Conservation (phyloP, 129 eudicot genomes). For the Flaveria trinervia region DNA sequence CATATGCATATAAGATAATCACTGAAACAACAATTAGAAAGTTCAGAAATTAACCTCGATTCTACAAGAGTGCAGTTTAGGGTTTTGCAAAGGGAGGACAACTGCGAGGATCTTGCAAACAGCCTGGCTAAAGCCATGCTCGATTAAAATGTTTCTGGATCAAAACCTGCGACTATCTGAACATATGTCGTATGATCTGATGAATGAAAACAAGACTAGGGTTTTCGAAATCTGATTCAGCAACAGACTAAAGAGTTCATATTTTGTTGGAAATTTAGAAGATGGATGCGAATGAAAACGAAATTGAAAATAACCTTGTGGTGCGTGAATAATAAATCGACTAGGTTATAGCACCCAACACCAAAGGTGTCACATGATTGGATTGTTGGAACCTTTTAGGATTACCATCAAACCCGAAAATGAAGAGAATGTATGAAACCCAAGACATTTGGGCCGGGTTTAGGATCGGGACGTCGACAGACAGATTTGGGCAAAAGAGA, state of each 20-base stretch:
- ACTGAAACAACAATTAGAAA: neutral
- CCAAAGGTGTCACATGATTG: neutral
- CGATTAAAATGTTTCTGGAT: conserved; percentile 2
- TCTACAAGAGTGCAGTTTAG: conserved; percentile 28
- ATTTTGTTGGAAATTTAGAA: neutral
- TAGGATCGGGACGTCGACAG: too few relatives aligned
- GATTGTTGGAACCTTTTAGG: too few relatives aligned
- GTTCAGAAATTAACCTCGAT: conserved; percentile 41
- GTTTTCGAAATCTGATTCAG: neutral
- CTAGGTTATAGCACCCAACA: conserved; percentile 20
- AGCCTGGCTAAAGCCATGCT: conserved; percentile 53
- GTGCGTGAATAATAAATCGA: conserved; percentile 3
- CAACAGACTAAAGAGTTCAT: neutral
- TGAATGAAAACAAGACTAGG: neutral
- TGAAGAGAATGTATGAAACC: too few relatives aligned
- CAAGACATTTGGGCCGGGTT: too few relatives aligned
- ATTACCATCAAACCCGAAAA: too few relatives aligned
- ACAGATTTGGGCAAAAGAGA: too few relatives aligned
- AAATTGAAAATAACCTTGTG: neutral
- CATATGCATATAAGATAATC: conserved; percentile 4
- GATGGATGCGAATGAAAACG: conserved; percentile 14
- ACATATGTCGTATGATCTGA: conserved; percentile 12
- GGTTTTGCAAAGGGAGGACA: conserved; percentile 35
- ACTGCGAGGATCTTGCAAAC: conserved; percentile 44
- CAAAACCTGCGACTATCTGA: neutral